phyloP scores from a whole-genome alignment of 441 rosid species.

The Codiaeum variegatum region DNA sequence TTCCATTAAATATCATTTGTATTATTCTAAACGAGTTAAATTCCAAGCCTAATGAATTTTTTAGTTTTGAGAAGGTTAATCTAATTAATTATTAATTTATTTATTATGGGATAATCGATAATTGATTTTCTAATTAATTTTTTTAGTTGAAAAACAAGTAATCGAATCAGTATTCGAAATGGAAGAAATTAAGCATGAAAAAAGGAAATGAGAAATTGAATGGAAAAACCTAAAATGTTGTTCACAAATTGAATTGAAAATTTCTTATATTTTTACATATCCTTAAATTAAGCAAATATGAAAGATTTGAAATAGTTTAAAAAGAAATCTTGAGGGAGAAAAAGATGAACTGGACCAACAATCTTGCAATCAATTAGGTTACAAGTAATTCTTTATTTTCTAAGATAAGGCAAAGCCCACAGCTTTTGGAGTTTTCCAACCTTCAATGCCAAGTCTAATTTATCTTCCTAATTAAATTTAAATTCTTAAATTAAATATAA shows the following conservation, averaged over 20 bases:
- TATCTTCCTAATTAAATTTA: neutral
- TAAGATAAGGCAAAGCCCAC: constrained; percentile 26
- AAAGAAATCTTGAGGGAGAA: constrained; percentile 19
- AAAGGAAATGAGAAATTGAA: neutral
- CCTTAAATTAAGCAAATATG: constrained; percentile 21
- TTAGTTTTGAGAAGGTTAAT: too few relatives aligned
- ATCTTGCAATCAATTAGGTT: constrained; percentile 32
- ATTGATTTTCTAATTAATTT: too few relatives aligned
- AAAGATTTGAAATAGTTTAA: constrained; percentile 28
- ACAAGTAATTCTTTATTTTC: constrained; percentile 30
- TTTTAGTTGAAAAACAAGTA: too few relatives aligned
- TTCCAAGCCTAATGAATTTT: too few relatives aligned
- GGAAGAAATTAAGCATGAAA: neutral
- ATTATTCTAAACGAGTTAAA: too few relatives aligned
- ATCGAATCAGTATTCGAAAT: too few relatives aligned
- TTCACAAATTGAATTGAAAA: neutral
- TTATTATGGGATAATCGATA: too few relatives aligned
- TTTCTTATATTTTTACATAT: neutral
- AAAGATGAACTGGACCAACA: constrained; percentile 22
- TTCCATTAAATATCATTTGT: too few relatives aligned
- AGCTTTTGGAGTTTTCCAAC: constrained; percentile 15
- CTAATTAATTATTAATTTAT: too few relatives aligned
- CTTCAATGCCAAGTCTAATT: constrained; percentile 20
- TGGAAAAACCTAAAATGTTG: neutral
- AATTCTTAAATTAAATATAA: too few relatives aligned